phyloP scores from a whole-genome alignment of 148 eudicot genomes.

The Rhododendron henanense region DNA sequence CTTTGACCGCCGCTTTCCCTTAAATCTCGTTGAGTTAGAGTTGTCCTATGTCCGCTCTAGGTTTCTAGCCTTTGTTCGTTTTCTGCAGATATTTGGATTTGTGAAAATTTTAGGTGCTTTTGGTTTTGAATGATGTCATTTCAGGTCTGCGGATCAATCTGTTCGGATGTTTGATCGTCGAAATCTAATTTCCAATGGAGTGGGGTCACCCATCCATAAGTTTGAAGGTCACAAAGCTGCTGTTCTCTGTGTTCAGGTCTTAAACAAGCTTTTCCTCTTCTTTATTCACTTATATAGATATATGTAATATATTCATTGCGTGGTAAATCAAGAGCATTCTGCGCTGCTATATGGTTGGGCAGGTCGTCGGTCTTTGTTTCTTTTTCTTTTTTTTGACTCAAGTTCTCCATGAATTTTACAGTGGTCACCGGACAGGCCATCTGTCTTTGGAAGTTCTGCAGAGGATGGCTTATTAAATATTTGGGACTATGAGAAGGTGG shows the following conservation, averaged over 20 bases:
- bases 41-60: not conserved
- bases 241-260: conserved; percentile 93
- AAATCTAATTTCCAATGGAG: conserved; percentile 54
- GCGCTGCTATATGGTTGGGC: conserved; percentile 5
- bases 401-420: conserved; percentile 27
- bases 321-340: not conserved
- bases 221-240: conserved; percentile 89
- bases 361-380: not conserved
- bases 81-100: not conserved
- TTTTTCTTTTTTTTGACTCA: not conserved
- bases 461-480: conserved; percentile 87
- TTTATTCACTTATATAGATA: not conserved
- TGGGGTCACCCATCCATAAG: conserved; percentile 71
- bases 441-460: conserved; percentile 91
- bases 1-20: not conserved
- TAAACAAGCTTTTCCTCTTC: not conserved
- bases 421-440: conserved; percentile 91
- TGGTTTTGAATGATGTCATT: conserved; percentile 7
- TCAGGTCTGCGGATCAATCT: conserved; percentile 90
- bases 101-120: conserved; percentile 4
- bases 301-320: not conserved
- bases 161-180: conserved; percentile 86
- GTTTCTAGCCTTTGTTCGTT: not conserved
- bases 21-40: not conserved
- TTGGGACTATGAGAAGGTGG: conserved; percentile 89